Percentiles rank a stretch among this genome's conserved stretches.
Conservation (phyloP, 805 yeast genomes). For the Yarrowia osloensis region DNA sequence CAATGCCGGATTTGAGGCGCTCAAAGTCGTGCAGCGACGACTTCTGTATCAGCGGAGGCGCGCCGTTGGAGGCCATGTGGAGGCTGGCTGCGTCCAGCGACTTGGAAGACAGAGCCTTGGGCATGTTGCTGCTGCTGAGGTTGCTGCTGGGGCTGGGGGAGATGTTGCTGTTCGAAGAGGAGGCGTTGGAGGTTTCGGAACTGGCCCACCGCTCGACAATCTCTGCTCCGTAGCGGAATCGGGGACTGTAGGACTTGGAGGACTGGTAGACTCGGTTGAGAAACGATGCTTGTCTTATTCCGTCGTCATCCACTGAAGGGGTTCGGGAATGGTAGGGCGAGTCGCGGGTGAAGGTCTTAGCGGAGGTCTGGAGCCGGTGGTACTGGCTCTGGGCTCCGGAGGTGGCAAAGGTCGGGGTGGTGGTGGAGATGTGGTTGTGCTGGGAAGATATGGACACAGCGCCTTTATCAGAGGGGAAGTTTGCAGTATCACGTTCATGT, state of each 20-base stretch:
- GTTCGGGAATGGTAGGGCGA: slow-evolving; percentile 22
- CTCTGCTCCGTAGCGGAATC: slow-evolving; percentile 61
- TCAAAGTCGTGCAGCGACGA: slow-evolving; percentile 30
- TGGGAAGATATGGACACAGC: slow-evolving; percentile 7
- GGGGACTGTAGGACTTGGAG: slow-evolving; percentile 37
- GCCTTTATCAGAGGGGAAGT: slow-evolving; percentile 29
- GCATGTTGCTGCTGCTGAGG: background rate
- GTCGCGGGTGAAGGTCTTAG: slow-evolving; percentile 21
- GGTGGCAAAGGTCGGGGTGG: slow-evolving; percentile 3
- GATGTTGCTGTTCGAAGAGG: background rate
- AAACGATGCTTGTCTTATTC: slow-evolving; percentile 21
- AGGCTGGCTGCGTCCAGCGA: slow-evolving; percentile 25
- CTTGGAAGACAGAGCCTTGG: slow-evolving; percentile 24
- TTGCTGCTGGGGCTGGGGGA: background rate
- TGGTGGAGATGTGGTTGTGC: background rate
- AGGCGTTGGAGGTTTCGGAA: background rate
- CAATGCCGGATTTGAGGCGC: slow-evolving; percentile 21
- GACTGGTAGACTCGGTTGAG: slow-evolving; percentile 29
- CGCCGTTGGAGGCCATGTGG: slow-evolving; percentile 23
- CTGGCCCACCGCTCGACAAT: slow-evolving; percentile 48
- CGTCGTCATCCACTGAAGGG: slow-evolving; percentile 24
- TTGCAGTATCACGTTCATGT: slow-evolving; percentile 31
- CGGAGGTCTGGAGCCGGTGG: background rate
- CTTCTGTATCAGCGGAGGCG: slow-evolving; percentile 13
- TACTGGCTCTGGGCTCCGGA: background rate